Percentiles rank a stretch among this genome's conserved stretches.
phyloP scores from a whole-genome alignment of 31 red algal species.

The Asparagopsis taxiformis region DNA sequence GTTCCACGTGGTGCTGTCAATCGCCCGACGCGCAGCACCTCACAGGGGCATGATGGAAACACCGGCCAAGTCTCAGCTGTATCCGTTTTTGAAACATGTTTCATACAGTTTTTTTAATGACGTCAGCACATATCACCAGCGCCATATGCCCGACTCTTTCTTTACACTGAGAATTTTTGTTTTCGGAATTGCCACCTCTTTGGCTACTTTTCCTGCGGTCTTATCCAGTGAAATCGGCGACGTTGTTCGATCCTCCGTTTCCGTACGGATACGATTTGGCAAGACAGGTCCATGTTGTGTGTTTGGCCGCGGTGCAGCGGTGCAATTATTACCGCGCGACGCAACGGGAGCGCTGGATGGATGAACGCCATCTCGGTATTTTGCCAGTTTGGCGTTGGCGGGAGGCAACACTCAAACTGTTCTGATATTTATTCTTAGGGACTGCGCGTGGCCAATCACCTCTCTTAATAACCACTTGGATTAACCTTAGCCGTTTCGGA shows the following conservation, averaged over 20 bases:
- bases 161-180: not conserved
- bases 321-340: no score
- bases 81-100: constrained; percentile 20
- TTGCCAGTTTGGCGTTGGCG: no score
- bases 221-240: constrained; percentile 12
- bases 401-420: no score
- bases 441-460: no score
- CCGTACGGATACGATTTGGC: constrained; percentile 46
- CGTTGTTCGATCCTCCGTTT: constrained; percentile 33
- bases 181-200: constrained; percentile 5
- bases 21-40: not conserved
- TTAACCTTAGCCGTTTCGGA: no score
- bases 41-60: constrained; percentile 7
- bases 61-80: constrained; percentile 14
- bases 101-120: constrained; percentile 52
- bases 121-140: constrained; percentile 23
- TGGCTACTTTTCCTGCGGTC: constrained; percentile 12
- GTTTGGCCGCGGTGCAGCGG: no score
- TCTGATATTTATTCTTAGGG: no score
- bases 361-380: no score
- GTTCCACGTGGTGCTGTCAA: not conserved
- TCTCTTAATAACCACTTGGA: no score
- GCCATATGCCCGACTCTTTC: constrained; percentile 7
- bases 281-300: not conserved
- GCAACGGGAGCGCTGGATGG: no score